phyloP scores from a whole-genome alignment of 306 rosid genomes.

The Herpetospermum pedunculosum region DNA sequence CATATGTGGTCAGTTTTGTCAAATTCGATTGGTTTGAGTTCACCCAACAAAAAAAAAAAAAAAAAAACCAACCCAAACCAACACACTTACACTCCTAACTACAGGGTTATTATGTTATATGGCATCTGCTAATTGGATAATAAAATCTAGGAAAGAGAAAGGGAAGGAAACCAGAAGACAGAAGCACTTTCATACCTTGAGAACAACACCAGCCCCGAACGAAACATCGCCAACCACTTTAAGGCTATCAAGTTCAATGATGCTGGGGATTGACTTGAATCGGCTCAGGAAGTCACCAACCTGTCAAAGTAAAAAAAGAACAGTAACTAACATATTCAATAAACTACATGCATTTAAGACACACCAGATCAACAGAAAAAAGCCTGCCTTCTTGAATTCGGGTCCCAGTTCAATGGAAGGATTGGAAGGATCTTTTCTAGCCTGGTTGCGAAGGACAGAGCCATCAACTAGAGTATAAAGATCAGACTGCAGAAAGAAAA shows the following conservation, averaged over 20 bases:
- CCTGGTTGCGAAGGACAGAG: conserved; percentile 48
- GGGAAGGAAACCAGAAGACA: background rate
- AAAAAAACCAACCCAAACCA: background rate
- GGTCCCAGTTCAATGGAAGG: conserved; percentile 96
- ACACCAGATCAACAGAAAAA: background rate
- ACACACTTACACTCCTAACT: background rate
- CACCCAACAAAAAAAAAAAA: background rate
- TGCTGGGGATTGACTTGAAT: conserved; percentile 90
- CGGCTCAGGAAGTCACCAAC: conserved; percentile 73
- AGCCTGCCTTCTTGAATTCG: conserved; percentile 79
- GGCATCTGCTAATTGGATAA: background rate
- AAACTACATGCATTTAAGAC: conserved; percentile 4
- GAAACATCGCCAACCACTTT: conserved; percentile 89
- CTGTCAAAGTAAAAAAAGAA: conserved; percentile 22
- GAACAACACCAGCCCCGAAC: conserved; percentile 67
- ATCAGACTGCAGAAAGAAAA: conserved; percentile 52
- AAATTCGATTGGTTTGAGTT: background rate
- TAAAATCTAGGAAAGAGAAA: background rate
- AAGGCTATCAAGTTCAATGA: conserved; percentile 72
- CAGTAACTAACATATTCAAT: conserved; percentile 12
- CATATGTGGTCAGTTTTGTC: background rate
- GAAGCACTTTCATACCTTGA: conserved; percentile 46
- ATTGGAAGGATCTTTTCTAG: conserved; percentile 68
- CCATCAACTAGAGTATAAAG: conserved; percentile 77
- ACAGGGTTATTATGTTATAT: background rate